Evolutionary conservation across 2,329 filamentous ascomycete species (phyloP).

Genomic region (Penicillium sp.): DNA sequence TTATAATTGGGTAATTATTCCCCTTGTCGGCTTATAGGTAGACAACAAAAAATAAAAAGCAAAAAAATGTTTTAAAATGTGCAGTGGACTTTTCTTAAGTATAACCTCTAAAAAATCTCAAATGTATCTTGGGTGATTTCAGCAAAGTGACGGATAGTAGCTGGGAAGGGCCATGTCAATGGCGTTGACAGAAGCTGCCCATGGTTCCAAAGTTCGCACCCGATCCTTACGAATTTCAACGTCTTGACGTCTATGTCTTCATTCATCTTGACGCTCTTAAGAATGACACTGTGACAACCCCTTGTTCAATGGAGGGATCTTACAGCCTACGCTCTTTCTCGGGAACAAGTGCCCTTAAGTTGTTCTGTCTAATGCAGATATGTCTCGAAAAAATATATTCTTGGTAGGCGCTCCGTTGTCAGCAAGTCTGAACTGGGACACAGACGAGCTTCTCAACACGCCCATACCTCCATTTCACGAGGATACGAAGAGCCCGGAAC

Average conservation of each 20-base stretch:
- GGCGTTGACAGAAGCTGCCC: not conserved
- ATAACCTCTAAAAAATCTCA: too few species aligned
- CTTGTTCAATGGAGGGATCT: not conserved
- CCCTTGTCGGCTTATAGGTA: too few species aligned
- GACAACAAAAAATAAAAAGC: too few species aligned
- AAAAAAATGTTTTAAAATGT: too few species aligned
- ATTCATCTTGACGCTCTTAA: not conserved
- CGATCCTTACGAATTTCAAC: not conserved
- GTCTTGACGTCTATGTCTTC: not conserved
- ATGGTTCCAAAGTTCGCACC: not conserved
- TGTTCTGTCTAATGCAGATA: slow-evolving; percentile 5
- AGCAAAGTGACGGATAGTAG: not conserved
- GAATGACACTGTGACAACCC: not conserved
- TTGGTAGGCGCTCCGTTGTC: slow-evolving; percentile 62
- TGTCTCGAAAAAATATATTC: slow-evolving; percentile 45
- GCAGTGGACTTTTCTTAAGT: too few species aligned
- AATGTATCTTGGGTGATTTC: not conserved
- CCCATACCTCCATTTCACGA: slow-evolving; percentile 41
- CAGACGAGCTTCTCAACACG: slow-evolving; percentile 49
- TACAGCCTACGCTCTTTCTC: not conserved
- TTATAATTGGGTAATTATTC: too few species aligned
- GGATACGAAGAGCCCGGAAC: slow-evolving; percentile 1
- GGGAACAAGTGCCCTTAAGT: not conserved
- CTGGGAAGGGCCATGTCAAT: not conserved
- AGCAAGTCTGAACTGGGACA: slow-evolving; percentile 55